These are phyloP conservation scores for Rhamnella rubrinervis DNA, from an alignment of 331 rosid genomes.

Conservation along the genomic window DNA sequence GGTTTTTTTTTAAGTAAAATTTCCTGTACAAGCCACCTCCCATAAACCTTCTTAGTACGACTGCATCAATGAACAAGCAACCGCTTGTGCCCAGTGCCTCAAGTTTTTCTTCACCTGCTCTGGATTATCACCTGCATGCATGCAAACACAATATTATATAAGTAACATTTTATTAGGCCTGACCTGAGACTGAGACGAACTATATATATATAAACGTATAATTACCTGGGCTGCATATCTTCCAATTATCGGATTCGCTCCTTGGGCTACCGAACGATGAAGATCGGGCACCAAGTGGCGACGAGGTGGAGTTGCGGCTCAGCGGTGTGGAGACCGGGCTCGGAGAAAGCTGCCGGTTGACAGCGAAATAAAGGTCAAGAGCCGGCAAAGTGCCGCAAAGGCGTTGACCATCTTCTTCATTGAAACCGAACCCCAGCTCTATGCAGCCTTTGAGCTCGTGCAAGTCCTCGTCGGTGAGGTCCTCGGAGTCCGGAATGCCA, in stretches of 20 bases:
- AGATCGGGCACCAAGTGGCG: constrained; percentile 40
- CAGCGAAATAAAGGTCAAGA: constrained; percentile 86
- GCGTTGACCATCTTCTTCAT: constrained; percentile 77
- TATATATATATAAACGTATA: no score
- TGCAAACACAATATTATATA: not conserved
- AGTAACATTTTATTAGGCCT: no score
- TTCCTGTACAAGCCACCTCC: constrained; percentile 40
- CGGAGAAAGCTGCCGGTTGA: constrained; percentile 55
- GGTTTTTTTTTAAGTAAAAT: constrained; percentile 10
- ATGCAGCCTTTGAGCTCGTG: constrained; percentile 82
- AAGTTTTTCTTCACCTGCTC: constrained; percentile 75
- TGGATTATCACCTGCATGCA: constrained; percentile 73
- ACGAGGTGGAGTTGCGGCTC: constrained; percentile 41
- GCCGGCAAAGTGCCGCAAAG: constrained; percentile 84
- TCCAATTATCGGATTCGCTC: constrained; percentile 73
- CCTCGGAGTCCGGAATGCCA: constrained; percentile 28
- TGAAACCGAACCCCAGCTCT: constrained; percentile 90
- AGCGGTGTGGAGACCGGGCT: constrained; percentile 64
- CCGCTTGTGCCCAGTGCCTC: constrained; percentile 98
- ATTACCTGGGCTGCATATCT: constrained; percentile 77
- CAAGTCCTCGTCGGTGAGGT: constrained; percentile 69
- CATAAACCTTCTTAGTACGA: constrained; percentile 32
- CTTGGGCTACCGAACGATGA: constrained; percentile 42
- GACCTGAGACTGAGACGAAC: no score
- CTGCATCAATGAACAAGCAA: constrained; percentile 92